Conservation (phyloP, 768 basidiomycete species). For the Suillus subluteus region DNA sequence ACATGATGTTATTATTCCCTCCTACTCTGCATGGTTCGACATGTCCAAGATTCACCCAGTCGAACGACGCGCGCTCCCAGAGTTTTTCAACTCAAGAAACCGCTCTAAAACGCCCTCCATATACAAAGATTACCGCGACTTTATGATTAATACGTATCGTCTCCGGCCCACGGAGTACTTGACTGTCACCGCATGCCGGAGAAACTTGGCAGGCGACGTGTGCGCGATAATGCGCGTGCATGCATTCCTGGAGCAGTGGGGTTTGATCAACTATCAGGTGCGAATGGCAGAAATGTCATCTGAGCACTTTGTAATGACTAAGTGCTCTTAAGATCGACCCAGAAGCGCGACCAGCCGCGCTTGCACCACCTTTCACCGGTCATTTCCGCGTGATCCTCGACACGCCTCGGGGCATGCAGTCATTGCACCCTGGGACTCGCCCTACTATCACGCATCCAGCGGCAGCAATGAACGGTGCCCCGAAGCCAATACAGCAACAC, state of each 20-base stretch:
- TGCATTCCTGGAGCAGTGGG: constrained; percentile 99
- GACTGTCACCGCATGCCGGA: constrained; percentile 94
- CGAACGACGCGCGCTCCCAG: constrained; percentile 90
- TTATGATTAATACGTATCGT: constrained; percentile 99
- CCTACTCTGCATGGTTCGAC: constrained; percentile 98
- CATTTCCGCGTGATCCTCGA: constrained; percentile 98
- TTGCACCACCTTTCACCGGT: constrained; percentile 97
- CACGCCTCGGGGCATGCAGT: constrained; percentile 93
- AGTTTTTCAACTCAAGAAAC: constrained; percentile 97
- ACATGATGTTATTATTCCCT: constrained; percentile 95
- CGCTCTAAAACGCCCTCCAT: constrained; percentile 94
- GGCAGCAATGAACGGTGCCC: constrained; percentile 51
- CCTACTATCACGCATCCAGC: constrained; percentile 48
- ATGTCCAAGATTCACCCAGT: constrained; percentile 93
- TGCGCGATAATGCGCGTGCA: constrained; percentile 99
- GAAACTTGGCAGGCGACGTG: constrained; percentile 97
- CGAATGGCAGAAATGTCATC: constrained; percentile 22
- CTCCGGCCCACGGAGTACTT: constrained; percentile 93
- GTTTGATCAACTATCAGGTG: constrained; percentile 98
- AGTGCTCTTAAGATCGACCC: constrained; percentile 80
- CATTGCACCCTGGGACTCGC: constrained; percentile 83
- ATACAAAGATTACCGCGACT: constrained; percentile 99
- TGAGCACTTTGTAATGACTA: constrained; percentile 7
- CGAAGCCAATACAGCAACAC: constrained; percentile 38
- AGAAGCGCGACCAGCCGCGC: constrained; percentile 89